Conservation (phyloP, 148 eudicot genomes). For the Vaccinium corymbosum region DNA sequence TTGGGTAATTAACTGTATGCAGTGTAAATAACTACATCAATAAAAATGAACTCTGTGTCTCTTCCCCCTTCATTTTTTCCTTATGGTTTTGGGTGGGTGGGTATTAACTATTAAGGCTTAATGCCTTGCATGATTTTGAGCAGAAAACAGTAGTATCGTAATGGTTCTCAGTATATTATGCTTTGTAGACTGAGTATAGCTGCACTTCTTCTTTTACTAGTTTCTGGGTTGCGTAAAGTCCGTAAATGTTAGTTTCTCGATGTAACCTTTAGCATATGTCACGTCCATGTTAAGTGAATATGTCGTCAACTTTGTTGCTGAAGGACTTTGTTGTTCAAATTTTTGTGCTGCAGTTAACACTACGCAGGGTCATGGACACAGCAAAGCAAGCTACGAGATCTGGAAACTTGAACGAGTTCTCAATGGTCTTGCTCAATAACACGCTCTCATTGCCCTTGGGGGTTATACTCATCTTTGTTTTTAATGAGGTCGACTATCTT, state of each 20-base stretch:
- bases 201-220: background rate
- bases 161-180: background rate
- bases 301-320: background rate
- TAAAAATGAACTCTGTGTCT: too few relatives aligned
- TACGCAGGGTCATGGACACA: slow-evolving; percentile 91
- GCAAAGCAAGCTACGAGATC: slow-evolving; percentile 96
- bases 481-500: slow-evolving; percentile 88
- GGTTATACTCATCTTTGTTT: slow-evolving; percentile 48
- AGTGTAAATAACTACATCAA: too few relatives aligned
- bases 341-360: slow-evolving; percentile 63
- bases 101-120: too few relatives aligned
- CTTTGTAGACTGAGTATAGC: background rate
- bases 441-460: slow-evolving; percentile 91
- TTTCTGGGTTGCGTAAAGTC: background rate
- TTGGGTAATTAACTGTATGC: too few relatives aligned
- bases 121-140: too few relatives aligned
- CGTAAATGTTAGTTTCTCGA: background rate
- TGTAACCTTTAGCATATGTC: background rate
- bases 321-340: background rate
- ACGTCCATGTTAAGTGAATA: background rate
- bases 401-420: slow-evolving; percentile 88
- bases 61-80: too few relatives aligned
- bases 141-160: too few relatives aligned
- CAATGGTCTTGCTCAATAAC: slow-evolving; percentile 96
- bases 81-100: too few relatives aligned